Evolutionary conservation across 495 filamentous ascomycete species (phyloP).

Genomic region (Umbilicaria muhlenbergii): DNA sequence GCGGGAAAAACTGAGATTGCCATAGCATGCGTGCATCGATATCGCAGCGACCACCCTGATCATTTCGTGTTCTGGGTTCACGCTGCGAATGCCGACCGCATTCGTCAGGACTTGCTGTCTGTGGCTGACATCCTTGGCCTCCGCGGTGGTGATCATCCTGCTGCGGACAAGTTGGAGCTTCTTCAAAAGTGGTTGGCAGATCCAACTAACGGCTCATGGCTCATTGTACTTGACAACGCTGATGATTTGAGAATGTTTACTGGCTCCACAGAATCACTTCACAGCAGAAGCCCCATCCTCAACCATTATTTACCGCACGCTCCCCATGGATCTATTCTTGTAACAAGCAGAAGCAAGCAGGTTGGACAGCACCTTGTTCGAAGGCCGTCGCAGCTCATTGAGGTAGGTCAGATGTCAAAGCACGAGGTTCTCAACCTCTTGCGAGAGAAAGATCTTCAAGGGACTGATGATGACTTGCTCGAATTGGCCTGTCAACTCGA

Average conservation of each 20-base stretch:
- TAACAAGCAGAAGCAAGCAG: conserved; percentile 22
- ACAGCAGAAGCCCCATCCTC: conserved; percentile 1
- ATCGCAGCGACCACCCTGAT: conserved; percentile 15
- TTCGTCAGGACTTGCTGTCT: conserved; percentile 25
- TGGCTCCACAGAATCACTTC: conserved; percentile 2
- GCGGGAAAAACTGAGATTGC: conserved; percentile 35
- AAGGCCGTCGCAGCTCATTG: conserved; percentile 6
- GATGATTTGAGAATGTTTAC: conserved; percentile 16
- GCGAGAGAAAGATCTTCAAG: conserved; percentile 4
- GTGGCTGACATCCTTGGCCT: conserved; percentile 20
- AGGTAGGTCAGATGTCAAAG: conserved; percentile 20
- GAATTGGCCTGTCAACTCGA: conserved; percentile 14
- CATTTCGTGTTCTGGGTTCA: conserved; percentile 30
- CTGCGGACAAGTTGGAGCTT: too few relatives aligned
- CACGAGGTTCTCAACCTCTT: conserved; percentile 11
- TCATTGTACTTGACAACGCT: conserved; percentile 21
- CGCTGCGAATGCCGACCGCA: conserved; percentile 16
- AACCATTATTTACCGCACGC: conserved; percentile 19
- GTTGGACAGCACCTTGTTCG: conserved; percentile 12
- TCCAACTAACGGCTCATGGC: conserved; percentile 8
- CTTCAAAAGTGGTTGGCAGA: too few relatives aligned
- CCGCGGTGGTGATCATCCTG: background rate
- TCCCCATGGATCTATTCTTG: conserved; percentile 19
- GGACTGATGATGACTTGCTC: conserved; percentile 3
- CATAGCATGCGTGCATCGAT: conserved; percentile 27